Conservation (phyloP, 768 basidiomycete species). For the Collybia sordida region DNA sequence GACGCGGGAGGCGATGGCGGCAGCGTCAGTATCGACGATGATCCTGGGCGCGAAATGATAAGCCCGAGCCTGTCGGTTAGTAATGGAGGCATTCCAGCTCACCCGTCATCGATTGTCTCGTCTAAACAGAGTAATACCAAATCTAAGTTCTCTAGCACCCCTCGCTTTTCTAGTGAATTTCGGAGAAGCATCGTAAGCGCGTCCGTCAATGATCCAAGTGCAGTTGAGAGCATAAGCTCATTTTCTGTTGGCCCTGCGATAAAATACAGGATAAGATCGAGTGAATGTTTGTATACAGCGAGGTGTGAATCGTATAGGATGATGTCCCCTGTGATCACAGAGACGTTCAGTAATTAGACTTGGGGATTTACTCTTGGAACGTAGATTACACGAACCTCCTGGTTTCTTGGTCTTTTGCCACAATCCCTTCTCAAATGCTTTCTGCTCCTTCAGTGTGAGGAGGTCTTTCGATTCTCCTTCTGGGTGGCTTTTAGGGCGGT, state of each 20-base stretch:
- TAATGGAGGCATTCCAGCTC: conserved; percentile 25
- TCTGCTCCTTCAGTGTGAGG: conserved; percentile 84
- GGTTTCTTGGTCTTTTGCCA: conserved; percentile 96
- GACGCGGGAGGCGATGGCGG: conserved; percentile 94
- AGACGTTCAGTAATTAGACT: not conserved
- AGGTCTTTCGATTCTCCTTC: conserved; percentile 63
- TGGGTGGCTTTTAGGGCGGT: conserved; percentile 68
- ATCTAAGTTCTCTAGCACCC: conserved; percentile 92
- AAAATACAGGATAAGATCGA: conserved; percentile 95
- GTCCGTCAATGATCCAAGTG: conserved; percentile 82
- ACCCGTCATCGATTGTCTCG: conserved; percentile 99
- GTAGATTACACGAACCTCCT: conserved; percentile 60
- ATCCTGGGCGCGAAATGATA: conserved; percentile 52
- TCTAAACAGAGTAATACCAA: conserved; percentile 89
- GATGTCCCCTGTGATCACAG: conserved; percentile 71
- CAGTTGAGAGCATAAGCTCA: conserved; percentile 92
- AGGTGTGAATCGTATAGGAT: conserved; percentile 88
- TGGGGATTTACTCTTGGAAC: not conserved
- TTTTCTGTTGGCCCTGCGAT: conserved; percentile 87
- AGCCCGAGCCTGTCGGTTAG: not conserved
- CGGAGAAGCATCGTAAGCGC: conserved; percentile 83
- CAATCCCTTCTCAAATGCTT: conserved; percentile 91
- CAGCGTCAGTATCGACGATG: conserved; percentile 94
- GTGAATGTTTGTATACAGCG: conserved; percentile 91
- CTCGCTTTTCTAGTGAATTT: conserved; percentile 93